These are phyloP conservation scores for Sclerotinia borealis DNA, from an alignment of 2,329 filamentous ascomycete genomes.

Conservation along the genomic window DNA sequence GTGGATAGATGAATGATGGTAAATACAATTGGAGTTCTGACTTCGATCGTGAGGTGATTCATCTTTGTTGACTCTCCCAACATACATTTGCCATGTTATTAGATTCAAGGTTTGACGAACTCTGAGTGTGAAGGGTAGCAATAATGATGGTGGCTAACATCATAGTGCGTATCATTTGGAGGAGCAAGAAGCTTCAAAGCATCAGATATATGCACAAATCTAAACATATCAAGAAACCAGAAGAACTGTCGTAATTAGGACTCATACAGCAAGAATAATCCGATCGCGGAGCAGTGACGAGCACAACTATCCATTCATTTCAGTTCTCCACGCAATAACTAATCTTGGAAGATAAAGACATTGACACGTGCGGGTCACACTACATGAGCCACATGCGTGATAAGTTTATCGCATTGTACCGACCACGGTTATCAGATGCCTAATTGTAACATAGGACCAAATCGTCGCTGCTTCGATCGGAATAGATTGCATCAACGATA, in stretches of 20 bases:
- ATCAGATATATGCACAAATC: background rate
- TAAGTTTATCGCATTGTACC: background rate
- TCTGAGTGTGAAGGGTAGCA: background rate
- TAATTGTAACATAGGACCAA: slow-evolving; percentile 4
- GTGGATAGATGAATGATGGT: background rate
- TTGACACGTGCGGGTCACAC: slow-evolving; percentile 9
- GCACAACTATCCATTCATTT: background rate
- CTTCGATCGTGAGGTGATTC: background rate
- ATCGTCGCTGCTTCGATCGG: background rate
- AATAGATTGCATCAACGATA: background rate
- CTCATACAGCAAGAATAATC: background rate
- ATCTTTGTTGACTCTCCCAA: background rate
- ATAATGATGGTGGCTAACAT: background rate
- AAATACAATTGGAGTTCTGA: background rate
- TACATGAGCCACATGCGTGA: slow-evolving; percentile 1
- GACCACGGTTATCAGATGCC: slow-evolving; percentile 6
- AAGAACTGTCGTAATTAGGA: background rate
- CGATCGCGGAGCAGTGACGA: background rate
- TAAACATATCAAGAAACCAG: background rate
- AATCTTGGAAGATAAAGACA: slow-evolving; percentile 2
- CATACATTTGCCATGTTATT: background rate
- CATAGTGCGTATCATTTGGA: background rate
- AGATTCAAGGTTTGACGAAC: background rate
- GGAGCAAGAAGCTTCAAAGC: background rate
- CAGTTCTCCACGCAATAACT: background rate